Conservation (phyloP, 2,329 filamentous ascomycete species). For the Nigrospora oryzae region DNA sequence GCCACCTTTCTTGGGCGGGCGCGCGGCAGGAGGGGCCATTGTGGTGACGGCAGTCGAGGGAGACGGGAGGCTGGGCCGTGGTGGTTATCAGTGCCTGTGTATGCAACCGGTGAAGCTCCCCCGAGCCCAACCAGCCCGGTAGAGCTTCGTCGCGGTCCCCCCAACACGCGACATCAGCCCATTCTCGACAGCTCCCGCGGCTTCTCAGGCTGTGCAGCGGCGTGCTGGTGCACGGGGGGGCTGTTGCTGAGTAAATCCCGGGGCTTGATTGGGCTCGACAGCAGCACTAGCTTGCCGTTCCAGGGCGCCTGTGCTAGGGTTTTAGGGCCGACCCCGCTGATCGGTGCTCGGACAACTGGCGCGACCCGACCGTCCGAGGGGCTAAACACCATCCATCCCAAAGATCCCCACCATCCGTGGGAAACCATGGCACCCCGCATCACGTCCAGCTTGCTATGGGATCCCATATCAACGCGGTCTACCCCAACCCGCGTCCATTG, state of each 20-base stretch:
- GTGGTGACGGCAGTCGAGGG: background rate
- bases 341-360: too few species aligned
- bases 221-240: background rate
- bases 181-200: background rate
- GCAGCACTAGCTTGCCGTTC: too few species aligned
- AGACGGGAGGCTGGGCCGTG: background rate
- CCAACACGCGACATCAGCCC: constrained; percentile 6
- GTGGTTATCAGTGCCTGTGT: background rate
- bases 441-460: too few species aligned
- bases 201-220: background rate
- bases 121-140: background rate
- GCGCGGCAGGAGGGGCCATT: constrained; percentile 2
- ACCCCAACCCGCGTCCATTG: too few species aligned
- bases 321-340: too few species aligned
- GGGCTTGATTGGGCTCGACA: background rate
- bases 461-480: too few species aligned
- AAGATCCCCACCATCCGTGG: too few species aligned
- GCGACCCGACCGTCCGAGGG: too few species aligned
- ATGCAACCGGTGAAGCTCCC: background rate
- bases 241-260: constrained; percentile 5
- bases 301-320: too few species aligned
- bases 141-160: constrained; percentile 1
- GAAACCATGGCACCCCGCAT: too few species aligned
- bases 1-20: constrained; percentile 2
- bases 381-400: too few species aligned